Conservation (phyloP, 371 early-diverging fungal genomes). For the Actinomucor elegans region DNA sequence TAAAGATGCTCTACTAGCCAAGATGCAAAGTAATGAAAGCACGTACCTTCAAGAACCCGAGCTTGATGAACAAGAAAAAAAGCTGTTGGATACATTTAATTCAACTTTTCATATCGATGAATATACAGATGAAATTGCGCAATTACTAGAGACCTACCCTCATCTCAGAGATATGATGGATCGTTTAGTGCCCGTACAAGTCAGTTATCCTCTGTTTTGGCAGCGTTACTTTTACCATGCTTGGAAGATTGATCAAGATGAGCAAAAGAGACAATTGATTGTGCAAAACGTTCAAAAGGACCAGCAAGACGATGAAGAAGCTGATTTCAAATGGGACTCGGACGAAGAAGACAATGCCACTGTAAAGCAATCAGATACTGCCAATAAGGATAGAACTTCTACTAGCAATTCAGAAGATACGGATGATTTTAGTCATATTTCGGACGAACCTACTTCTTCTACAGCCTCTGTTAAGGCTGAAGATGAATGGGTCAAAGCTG, state of each 20-base stretch:
- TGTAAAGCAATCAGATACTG: not conserved
- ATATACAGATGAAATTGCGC: slow-evolving; percentile 46
- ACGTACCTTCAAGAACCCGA: slow-evolving; percentile 34
- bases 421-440: slow-evolving; percentile 28
- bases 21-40: slow-evolving; percentile 35
- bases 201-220: slow-evolving; percentile 47
- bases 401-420: slow-evolving; percentile 22
- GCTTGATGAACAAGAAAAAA: slow-evolving; percentile 19
- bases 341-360: slow-evolving; percentile 41
- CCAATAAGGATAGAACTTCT: slow-evolving; percentile 6
- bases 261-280: slow-evolving; percentile 45
- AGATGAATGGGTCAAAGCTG: slow-evolving; percentile 29
- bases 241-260: slow-evolving; percentile 48
- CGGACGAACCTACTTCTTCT: slow-evolving; percentile 17
- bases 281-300: slow-evolving; percentile 21
- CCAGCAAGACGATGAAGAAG: slow-evolving; percentile 24
- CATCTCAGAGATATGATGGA: slow-evolving; percentile 48
- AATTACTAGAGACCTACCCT: slow-evolving; percentile 33
- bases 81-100: slow-evolving; percentile 32
- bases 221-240: slow-evolving; percentile 48
- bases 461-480: slow-evolving; percentile 14
- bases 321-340: slow-evolving; percentile 52
- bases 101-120: slow-evolving; percentile 38
- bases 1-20: slow-evolving; percentile 41
- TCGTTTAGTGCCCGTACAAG: slow-evolving; percentile 47